Percentiles rank a stretch among this genome's conserved stretches.
These are phyloP conservation scores for Bacidia gigantensis DNA, from an alignment of 495 filamentous ascomycete species.

Conservation along the genomic window DNA sequence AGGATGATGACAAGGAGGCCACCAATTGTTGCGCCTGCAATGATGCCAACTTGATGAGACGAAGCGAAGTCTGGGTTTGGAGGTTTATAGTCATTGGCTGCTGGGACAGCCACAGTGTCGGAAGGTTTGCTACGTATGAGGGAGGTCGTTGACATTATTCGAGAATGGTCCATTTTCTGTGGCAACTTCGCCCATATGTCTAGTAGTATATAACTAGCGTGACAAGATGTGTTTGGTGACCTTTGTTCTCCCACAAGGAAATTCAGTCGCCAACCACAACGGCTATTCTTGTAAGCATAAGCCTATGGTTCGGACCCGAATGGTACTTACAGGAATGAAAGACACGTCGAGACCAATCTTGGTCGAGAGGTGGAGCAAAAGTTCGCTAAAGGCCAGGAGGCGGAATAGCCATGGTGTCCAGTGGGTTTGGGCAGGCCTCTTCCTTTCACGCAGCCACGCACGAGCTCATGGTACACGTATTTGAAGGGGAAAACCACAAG, in stretches of 20 bases:
- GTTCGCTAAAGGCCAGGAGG: neutral
- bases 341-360: slow-evolving; percentile 7
- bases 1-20: neutral
- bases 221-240: too few species aligned
- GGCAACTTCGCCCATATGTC: slow-evolving; percentile 6
- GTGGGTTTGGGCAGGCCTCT: neutral
- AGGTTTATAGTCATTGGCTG: neutral
- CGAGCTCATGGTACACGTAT: neutral
- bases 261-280: slow-evolving; percentile 5
- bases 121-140: too few species aligned
- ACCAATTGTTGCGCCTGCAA: slow-evolving; percentile 1
- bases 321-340: slow-evolving; percentile 8
- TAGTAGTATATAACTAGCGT: too few species aligned
- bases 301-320: neutral
- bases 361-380: slow-evolving; percentile 2
- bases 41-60: neutral
- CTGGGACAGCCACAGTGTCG: too few species aligned
- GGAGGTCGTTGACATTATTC: neutral
- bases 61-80: neutral
- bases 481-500: too few species aligned
- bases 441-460: neutral
- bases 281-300: neutral
- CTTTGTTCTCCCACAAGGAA: too few species aligned
- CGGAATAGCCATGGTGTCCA: neutral
- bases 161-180: neutral